Base-by-base conservation (phyloP, 108 stramenopile genomes). In the Nannochloropsis gaditana region DNA sequence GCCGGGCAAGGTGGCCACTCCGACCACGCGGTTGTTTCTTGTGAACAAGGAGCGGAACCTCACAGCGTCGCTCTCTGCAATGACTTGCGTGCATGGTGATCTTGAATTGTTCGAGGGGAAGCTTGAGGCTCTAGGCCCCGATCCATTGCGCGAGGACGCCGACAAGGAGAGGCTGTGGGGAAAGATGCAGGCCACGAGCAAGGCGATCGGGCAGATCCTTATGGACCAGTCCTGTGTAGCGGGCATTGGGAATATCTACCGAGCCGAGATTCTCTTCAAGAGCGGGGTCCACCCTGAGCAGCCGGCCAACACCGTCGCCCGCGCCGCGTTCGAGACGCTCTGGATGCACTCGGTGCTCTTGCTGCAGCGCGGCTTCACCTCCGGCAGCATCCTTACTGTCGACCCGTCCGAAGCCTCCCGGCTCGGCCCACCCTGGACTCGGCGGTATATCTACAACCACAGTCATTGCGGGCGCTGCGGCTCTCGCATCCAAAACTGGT, bases 181-280 rank as follows among this genome's bases (percentile, higher is more conserved):
- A 42, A 85, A 85, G 84, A 84, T 94, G 10, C 43, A 84, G 43
- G 92, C 85, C 83, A 92, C 92, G 5, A 93, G 92, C 41, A 94
- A 93, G 79, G 85, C 87, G 31, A 93, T 94, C 80, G 94, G 94
- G 41, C 84, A 89, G 6, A 41, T 93, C 21, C 88, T 94, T 44
- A 94, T 94, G 94, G 94, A 94, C 83, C 94, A 94, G 82, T 84
- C 85, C n/a, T 92, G 83, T 85, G 93, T 94, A 84, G 79, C 91
- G 9, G 94, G 94, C 31, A 92, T 93, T 2, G 94, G 94, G 10
- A 94, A 94, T 84, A 94, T 94, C 73, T 93, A 93, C 83, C 91
- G 94, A 43, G 93, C 93, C 11, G 94, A 93, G 80, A 92, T 94
- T n/a, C 91, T 93, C 15, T 94, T 93, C 90, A 87, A 84, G 42